These are phyloP conservation scores for Inga laurina DNA, from an alignment of 306 rosid species.

Conservation along the genomic window DNA sequence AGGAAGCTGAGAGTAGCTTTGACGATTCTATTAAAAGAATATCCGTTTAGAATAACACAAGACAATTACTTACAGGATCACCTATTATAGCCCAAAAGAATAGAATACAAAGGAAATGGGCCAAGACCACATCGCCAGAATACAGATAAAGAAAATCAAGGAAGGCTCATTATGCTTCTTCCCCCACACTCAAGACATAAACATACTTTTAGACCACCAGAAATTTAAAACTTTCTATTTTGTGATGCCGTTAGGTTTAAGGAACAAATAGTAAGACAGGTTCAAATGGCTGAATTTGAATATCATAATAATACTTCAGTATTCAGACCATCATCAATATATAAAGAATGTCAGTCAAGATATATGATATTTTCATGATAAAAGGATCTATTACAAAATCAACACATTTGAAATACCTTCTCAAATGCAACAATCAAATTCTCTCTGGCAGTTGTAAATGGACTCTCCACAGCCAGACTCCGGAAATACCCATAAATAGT, in stretches of 20 bases:
- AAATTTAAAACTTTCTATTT: slow-evolving; percentile 13
- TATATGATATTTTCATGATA: slow-evolving; percentile 3
- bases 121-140: slow-evolving; percentile 6
- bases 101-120: not conserved
- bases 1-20: slow-evolving; percentile 68
- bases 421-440: slow-evolving; percentile 93
- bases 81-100: slow-evolving; percentile 4
- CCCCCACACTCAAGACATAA: slow-evolving; percentile 2
- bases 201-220: not conserved
- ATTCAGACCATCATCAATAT: not conserved
- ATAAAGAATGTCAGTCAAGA: not conserved
- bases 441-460: slow-evolving; percentile 94
- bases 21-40: slow-evolving; percentile 70
- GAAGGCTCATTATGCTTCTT: slow-evolving; percentile 4
- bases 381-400: slow-evolving; percentile 11
- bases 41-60: slow-evolving; percentile 1
- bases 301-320: not conserved
- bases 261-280: slow-evolving; percentile 5
- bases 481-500: slow-evolving; percentile 89
- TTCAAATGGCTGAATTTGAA: slow-evolving; percentile 13
- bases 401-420: slow-evolving; percentile 59
- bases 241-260: slow-evolving; percentile 9
- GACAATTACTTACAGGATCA: not conserved
- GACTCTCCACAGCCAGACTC: slow-evolving; percentile 87
- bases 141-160: slow-evolving; percentile 1